Conservation (phyloP, 2,329 filamentous ascomycete species). For the Periconia sp. region DNA sequence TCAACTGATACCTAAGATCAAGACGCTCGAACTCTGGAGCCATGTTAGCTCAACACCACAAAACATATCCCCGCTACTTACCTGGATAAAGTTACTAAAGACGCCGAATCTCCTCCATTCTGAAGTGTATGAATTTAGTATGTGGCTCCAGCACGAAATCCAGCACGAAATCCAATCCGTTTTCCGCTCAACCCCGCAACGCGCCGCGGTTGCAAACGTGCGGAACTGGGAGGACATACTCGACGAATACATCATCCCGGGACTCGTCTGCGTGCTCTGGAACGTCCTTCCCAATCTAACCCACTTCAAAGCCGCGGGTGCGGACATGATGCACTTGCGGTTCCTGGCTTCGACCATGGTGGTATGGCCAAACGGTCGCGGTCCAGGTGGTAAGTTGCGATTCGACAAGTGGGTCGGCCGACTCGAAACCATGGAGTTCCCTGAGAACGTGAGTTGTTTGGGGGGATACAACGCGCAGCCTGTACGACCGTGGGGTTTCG, state of each 20-base stretch:
- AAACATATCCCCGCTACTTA: neutral
- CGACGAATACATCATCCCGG: conserved; percentile 7
- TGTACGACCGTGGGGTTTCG: conserved; percentile 8
- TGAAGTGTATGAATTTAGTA: neutral
- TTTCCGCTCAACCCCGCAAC: neutral
- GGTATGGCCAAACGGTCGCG: conserved; percentile 7
- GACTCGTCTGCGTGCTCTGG: conserved; percentile 12
- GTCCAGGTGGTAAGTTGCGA: neutral
- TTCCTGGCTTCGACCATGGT: neutral
- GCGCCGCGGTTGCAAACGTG: neutral
- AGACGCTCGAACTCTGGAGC: conserved; percentile 17
- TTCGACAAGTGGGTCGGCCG: neutral
- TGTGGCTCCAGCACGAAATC: conserved; percentile 3
- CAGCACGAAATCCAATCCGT: neutral
- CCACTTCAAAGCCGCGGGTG: conserved; percentile 9
- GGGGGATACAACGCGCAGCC: neutral
- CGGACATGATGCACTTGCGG: conserved; percentile 20
- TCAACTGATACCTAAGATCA: conserved; percentile 8
- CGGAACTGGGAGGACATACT: conserved; percentile 6
- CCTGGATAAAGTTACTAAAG: neutral
- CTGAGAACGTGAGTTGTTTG: conserved; percentile 10
- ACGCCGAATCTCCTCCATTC: neutral
- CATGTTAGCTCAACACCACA: conserved; percentile 6
- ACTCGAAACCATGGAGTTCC: conserved; percentile 12
- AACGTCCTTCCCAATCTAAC: conserved; percentile 12